phyloP scores from a whole-genome alignment of 2,329 filamentous ascomycete genomes.

The Botryotinia calthae region DNA sequence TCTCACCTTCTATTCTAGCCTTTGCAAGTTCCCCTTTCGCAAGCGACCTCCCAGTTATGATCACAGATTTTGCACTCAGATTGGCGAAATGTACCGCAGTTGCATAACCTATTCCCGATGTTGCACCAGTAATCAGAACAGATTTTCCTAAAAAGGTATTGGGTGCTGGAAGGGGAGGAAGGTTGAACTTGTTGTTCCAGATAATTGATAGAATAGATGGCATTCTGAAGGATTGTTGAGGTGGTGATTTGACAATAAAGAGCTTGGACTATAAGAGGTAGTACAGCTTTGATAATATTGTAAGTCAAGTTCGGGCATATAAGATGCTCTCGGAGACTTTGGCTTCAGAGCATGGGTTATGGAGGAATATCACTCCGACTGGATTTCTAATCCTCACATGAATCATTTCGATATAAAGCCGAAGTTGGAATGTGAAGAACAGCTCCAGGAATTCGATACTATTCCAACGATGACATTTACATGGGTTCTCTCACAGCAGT shows the following conservation, averaged over 20 bases:
- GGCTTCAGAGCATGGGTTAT: background rate
- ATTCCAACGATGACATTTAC: background rate
- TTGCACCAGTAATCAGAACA: conserved; percentile 45
- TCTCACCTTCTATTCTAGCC: conserved; percentile 38
- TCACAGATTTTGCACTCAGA: conserved; percentile 42
- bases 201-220: conserved; percentile 17
- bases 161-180: conserved; percentile 31
- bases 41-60: conserved; percentile 43
- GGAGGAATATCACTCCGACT: conserved; percentile 19
- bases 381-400: conserved; percentile 14
- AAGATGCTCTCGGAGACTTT: conserved; percentile 22
- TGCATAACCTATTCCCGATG: conserved; percentile 44
- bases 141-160: conserved; percentile 34
- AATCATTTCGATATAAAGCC: background rate
- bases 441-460: too few relatives aligned
- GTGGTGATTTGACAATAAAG: background rate
- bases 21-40: conserved; percentile 42
- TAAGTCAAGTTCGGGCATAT: background rate
- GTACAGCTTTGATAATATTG: conserved; percentile 12
- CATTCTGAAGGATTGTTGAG: background rate
- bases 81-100: conserved; percentile 43
- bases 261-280: background rate
- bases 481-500: background rate
- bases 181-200: conserved; percentile 33
- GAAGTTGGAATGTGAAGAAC: background rate